Percentiles rank a stretch among this genome's conserved stretches.
phyloP scores from a whole-genome alignment of 225 moss, liverwort and hornwort genomes.

The Polytrichum formosum region DNA sequence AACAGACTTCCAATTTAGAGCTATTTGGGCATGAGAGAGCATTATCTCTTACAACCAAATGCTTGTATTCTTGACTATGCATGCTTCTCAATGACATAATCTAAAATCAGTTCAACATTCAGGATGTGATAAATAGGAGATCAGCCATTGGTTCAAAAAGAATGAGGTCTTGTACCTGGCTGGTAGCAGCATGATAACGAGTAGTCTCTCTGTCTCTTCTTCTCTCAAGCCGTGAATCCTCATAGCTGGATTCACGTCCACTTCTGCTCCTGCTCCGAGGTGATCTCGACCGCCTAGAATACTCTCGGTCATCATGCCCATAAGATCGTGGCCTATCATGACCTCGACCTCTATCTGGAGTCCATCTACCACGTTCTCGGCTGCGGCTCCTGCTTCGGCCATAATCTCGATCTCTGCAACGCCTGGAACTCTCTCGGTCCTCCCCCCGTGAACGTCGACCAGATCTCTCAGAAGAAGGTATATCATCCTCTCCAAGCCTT shows the following conservation, averaged over 20 bases:
- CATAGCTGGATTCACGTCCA: slow-evolving; percentile 86
- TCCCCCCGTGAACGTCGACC: slow-evolving; percentile 71
- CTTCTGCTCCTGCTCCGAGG: slow-evolving; percentile 89
- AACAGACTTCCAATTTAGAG: too few relatives aligned
- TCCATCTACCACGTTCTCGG: slow-evolving; percentile 81
- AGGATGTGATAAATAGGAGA: too few relatives aligned
- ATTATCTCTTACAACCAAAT: too few relatives aligned
- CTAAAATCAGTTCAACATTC: too few relatives aligned
- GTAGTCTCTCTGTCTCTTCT: slow-evolving; percentile 77
- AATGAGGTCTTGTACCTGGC: slow-evolving; percentile 39
- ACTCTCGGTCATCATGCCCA: slow-evolving; percentile 75
- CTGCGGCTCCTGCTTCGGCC: slow-evolving; percentile 91
- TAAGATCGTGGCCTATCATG: slow-evolving; percentile 75
- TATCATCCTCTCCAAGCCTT: slow-evolving; percentile 20
- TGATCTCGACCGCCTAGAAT: slow-evolving; percentile 62
- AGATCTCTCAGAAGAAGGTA: slow-evolving; percentile 72
- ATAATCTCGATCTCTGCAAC: slow-evolving; percentile 76
- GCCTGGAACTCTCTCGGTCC: slow-evolving; percentile 49
- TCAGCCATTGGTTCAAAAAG: too few relatives aligned
- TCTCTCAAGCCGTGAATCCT: slow-evolving; percentile 73
- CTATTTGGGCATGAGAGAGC: too few relatives aligned
- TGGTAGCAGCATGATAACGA: slow-evolving; percentile 63
- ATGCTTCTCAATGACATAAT: too few relatives aligned
- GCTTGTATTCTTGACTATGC: too few relatives aligned
- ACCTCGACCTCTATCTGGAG: slow-evolving; percentile 68